A percentile compares a stretch with the other conserved stretches of the same genome.
phyloP scores from a whole-genome alignment of 2,329 filamentous ascomycete genomes.

The Claviceps pazoutovae region DNA sequence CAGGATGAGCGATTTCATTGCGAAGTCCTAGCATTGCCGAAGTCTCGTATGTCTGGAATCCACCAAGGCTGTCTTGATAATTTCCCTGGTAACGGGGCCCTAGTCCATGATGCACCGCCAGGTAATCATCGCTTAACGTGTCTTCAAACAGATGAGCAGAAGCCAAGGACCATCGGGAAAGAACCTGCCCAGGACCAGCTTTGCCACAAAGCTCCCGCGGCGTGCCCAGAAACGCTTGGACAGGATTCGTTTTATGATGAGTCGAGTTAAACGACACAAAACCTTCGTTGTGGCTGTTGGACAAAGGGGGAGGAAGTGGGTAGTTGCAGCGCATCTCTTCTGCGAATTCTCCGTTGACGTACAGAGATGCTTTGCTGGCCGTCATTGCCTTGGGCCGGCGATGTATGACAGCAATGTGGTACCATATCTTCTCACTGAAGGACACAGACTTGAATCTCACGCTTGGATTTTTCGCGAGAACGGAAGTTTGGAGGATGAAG shows the following conservation, averaged over 20 bases:
- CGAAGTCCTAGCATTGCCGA: conserved; percentile 81
- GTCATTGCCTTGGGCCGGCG: conserved; percentile 60
- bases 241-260: conserved; percentile 45
- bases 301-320: conserved; percentile 57
- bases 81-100: conserved; percentile 89
- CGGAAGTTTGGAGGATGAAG: conserved; percentile 91
- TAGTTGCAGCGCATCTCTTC: conserved; percentile 87
- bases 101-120: conserved; percentile 81
- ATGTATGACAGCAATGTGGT: conserved; percentile 84
- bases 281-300: conserved; percentile 49
- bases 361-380: conserved; percentile 71
- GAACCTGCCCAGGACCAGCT: conserved; percentile 57
- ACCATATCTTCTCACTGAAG: conserved; percentile 72
- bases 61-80: conserved; percentile 89
- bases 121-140: conserved; percentile 74
- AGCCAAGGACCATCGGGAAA: conserved; percentile 76
- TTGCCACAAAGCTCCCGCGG: conserved; percentile 73
- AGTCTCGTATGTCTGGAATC: conserved; percentile 90
- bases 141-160: conserved; percentile 84
- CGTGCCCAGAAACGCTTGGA: conserved; percentile 89
- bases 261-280: conserved; percentile 55
- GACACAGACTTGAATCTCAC: conserved; percentile 78
- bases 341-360: conserved; percentile 83
- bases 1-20: conserved; percentile 80
- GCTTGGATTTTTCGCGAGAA: conserved; percentile 72